phyloP scores from a whole-genome alignment of 257 asterid genomes.

The Rhazya stricta region DNA sequence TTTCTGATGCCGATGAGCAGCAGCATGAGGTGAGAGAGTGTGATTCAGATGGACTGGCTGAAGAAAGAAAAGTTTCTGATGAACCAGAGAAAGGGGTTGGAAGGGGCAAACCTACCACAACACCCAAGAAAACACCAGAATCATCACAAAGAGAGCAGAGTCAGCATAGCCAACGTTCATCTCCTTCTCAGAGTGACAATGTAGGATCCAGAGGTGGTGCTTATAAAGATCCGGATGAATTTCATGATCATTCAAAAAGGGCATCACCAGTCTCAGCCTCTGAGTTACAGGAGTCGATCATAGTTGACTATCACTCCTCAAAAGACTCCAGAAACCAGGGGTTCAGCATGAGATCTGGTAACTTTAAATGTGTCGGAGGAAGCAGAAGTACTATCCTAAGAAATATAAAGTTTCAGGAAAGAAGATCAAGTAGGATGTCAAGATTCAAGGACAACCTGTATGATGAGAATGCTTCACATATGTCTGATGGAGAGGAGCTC shows the following conservation, averaged over 20 bases:
- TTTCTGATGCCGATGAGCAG: conserved; percentile 39
- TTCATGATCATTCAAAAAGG: conserved; percentile 20
- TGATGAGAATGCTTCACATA: conserved; percentile 27
- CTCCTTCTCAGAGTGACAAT: conserved; percentile 30
- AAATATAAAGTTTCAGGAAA: conserved; percentile 16
- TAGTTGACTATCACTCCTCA: conserved; percentile 23
- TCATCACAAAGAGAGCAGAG: conserved; percentile 28
- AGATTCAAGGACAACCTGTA: conserved; percentile 20
- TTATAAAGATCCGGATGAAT: conserved; percentile 17
- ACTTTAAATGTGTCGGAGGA: conserved; percentile 23
- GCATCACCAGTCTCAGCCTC: conserved; percentile 17
- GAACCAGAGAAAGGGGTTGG: conserved; percentile 23
- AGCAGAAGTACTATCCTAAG: conserved; percentile 24
- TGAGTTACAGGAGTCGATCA: conserved; percentile 18
- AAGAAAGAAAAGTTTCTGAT: conserved; percentile 26
- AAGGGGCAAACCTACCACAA: conserved; percentile 19
- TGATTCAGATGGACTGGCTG: conserved; percentile 37
- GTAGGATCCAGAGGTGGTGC: conserved; percentile 19
- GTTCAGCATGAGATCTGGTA: conserved; percentile 18
- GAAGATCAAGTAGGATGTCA: conserved; percentile 23
- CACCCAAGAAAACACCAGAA: conserved; percentile 28
- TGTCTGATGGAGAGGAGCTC: conserved; percentile 25
- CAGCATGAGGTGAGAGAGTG: conserved; percentile 23
- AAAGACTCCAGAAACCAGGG: conserved; percentile 19
- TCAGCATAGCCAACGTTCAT: conserved; percentile 26